Evolutionary conservation across 2,329 filamentous ascomycete genomes (phyloP).

Genomic region (Dactylellina leptospora): DNA sequence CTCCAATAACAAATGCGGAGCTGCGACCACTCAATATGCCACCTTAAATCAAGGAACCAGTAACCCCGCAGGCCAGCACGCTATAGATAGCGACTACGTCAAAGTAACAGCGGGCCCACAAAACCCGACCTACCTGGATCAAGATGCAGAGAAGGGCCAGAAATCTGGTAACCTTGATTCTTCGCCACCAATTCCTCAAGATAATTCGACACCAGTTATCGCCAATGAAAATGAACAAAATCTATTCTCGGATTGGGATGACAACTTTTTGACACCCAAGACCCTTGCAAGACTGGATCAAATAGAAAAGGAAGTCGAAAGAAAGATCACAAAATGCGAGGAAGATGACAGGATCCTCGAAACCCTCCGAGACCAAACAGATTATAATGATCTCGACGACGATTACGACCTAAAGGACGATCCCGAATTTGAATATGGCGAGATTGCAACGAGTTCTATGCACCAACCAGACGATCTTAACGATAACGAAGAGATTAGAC

Average conservation of each 20-base stretch:
- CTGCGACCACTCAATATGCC: too few species aligned
- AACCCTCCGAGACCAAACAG: constrained; percentile 32
- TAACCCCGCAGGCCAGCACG: too few species aligned
- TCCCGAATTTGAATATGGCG: constrained; percentile 35
- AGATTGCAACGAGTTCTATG: constrained; percentile 32
- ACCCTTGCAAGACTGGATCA: constrained; percentile 18
- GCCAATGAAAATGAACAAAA: neutral
- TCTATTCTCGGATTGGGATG: constrained; percentile 30
- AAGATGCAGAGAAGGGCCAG: neutral
- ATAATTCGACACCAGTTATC: neutral
- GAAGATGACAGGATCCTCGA: constrained; percentile 37
- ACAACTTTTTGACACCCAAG: constrained; percentile 14
- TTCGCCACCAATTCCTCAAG: constrained; percentile 8
- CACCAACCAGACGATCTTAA: constrained; percentile 10
- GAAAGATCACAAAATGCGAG: constrained; percentile 13
- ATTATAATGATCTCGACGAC: constrained; percentile 51
- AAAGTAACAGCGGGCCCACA: too few species aligned
- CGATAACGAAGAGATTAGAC: constrained; percentile 6
- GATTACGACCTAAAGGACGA: constrained; percentile 47
- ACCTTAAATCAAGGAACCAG: too few species aligned
- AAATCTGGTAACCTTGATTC: constrained; percentile 7
- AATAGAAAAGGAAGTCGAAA: constrained; percentile 17
- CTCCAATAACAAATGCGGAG: too few species aligned
- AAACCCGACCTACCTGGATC: neutral
- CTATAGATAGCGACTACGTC: too few species aligned